Evolutionary conservation across 495 filamentous ascomycete species (phyloP).

Genomic region (Aspergillus coremiiformis): DNA sequence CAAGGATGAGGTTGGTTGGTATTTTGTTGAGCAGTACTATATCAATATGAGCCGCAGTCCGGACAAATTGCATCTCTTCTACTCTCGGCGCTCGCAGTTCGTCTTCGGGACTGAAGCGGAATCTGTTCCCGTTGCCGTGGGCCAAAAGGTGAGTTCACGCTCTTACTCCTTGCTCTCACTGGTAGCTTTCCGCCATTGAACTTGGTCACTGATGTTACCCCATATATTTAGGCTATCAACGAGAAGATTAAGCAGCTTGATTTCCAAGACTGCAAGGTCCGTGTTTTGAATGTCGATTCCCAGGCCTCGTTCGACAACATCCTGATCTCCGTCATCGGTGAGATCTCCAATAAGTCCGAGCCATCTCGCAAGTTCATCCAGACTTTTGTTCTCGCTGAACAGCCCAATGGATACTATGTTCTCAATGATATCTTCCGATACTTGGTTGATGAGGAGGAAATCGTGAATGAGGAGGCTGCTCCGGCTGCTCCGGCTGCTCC

Average conservation of each 20-base stretch:
- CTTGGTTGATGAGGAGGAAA: conserved; percentile 70
- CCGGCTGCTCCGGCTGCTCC: conserved; percentile 38
- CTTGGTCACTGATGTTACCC: conserved; percentile 5
- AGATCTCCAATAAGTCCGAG: conserved; percentile 87
- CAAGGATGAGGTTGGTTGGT: conserved; percentile 96
- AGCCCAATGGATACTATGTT: conserved; percentile 96
- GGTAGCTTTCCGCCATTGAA: conserved; percentile 4
- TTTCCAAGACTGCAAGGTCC: conserved; percentile 97
- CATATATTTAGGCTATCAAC: conserved; percentile 63
- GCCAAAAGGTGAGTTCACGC: conserved; percentile 62
- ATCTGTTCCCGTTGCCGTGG: conserved; percentile 71
- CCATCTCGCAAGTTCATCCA: conserved; percentile 93
- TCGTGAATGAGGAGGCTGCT: conserved; percentile 46
- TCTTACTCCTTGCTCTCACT: neutral
- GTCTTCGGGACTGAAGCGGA: conserved; percentile 83
- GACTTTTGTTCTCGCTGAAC: conserved; percentile 95
- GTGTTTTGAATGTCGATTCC: conserved; percentile 94
- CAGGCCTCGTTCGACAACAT: conserved; percentile 89
- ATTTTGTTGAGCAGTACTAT: conserved; percentile 98
- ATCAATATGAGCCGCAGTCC: conserved; percentile 91
- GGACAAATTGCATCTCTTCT: conserved; percentile 87
- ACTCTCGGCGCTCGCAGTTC: conserved; percentile 74
- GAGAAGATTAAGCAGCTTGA: conserved; percentile 87
- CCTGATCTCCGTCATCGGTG: conserved; percentile 93
- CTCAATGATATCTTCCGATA: conserved; percentile 97